Base-by-base conservation (phyloP, 257 asterid species). In the Haberlea rhodopensis region DNA sequence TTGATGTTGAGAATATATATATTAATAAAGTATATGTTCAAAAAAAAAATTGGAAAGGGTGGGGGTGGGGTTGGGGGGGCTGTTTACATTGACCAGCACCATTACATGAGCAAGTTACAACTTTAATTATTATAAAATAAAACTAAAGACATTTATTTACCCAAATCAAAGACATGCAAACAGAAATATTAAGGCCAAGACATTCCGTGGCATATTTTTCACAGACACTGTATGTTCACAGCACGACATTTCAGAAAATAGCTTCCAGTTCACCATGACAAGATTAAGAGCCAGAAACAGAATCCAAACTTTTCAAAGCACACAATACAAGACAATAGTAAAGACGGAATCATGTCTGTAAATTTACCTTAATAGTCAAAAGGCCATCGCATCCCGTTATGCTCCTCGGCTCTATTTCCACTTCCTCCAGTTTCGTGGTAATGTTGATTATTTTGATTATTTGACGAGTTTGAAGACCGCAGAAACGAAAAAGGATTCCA, bases 401-500 rank as follows among this genome's bases (percentile, higher is more conserved):
- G 16, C n/a, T 37, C 46, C 16, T 37, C 46, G 2, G n/a, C 46
- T 16, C 46, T 37, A 11, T 37, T 37, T 11, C 46, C 46, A 16
- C 46, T 37, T 10, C n/a, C 46, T 37, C 46, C 10, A 10, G 46
- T 37, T 37, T 37, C 46, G 5, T 16, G 46, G n/a, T 37, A 37
- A 37, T 37, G 46, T 5, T 37, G 24, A 37, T 48, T 32, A 32
- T 9, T 15, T 61, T 18, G 34, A 40, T 24, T 6, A 51, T n/a
- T 16, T 37, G 11, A 15, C 23, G 37, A 60, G 9, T 22, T 22
- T 6, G 27, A 53, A 37, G 53, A 45, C 55, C 37, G n/a, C 54
- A 60, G 28, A 60, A 27, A 22, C 0, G 67, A 60, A 37, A 68
- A 71, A 4, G 84, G 85, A 60, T 72, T 79, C 57, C 82, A 69